phyloP scores from a whole-genome alignment of 2,329 filamentous ascomycete genomes.

The Arthrobotrys sinensis region DNA sequence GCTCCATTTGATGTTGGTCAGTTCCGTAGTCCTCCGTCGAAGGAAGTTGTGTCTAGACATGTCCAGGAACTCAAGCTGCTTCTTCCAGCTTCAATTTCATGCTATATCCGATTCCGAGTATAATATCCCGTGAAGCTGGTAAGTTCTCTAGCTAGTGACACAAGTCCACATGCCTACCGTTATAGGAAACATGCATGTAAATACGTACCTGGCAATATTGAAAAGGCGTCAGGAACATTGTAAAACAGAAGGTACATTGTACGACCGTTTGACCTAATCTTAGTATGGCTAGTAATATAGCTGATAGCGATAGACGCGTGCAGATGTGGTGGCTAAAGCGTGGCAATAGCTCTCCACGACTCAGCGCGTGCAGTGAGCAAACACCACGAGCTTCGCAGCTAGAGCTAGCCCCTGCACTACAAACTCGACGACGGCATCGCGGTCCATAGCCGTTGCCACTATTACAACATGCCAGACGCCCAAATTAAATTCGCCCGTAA shows the following conservation, averaged over 20 bases:
- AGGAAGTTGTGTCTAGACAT: background rate
- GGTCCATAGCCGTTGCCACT: background rate
- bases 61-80: slow-evolving; percentile 6
- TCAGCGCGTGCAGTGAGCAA: slow-evolving; percentile 27
- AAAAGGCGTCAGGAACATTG: background rate
- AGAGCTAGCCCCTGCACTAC: background rate
- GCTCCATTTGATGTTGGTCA: background rate
- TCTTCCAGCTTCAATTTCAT: slow-evolving; percentile 7
- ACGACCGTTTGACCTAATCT: slow-evolving; percentile 6
- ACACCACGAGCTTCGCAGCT: slow-evolving; percentile 21
- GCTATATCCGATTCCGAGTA: slow-evolving; percentile 2
- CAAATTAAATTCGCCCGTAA: slow-evolving; percentile 56
- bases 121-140: background rate
- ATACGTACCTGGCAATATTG: background rate
- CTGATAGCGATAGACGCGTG: slow-evolving; percentile 8
- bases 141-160: background rate
- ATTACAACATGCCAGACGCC: slow-evolving; percentile 46
- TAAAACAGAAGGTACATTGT: background rate
- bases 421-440: background rate
- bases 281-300: slow-evolving; percentile 8
- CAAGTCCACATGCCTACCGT: slow-evolving; percentile 10
- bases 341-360: slow-evolving; percentile 19
- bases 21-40: background rate
- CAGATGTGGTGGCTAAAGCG: slow-evolving; percentile 1
- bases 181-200: background rate